Base-by-base conservation (phyloP, 225 moss, liverwort and hornwort genomes). In the Bryoerythrophyllum caledonicum region DNA sequence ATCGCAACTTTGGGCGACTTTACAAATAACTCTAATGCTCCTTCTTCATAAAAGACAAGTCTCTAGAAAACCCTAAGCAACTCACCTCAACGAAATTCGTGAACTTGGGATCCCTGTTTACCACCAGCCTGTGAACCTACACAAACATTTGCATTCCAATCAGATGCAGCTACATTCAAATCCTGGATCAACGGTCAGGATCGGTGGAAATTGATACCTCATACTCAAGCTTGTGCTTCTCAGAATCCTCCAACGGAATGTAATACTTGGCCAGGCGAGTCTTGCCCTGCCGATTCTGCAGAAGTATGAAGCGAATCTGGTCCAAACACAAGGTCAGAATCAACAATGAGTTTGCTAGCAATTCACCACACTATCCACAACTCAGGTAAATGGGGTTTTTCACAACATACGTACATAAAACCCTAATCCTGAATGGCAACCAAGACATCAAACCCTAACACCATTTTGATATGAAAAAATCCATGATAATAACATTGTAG, bases 21-120 rank as follows among this genome's bases (percentile, higher is more conserved):
- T 10, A 38, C 38, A 38, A 10, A 38, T 38, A 38, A 8, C 38
- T 16, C 46, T 16, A 46, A 57, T 24, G 57, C 23, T 52, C 51
- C 16, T 54, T 20, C 53, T 54, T 9, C 10, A 54, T 23, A 54
- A 10, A 71, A 24, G 17, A 43, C 5, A 57, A n/a, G 12, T 21
- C 41, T 24, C 11, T 20, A 15, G 46, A 13, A 4, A 38, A 24
- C 9, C 6, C 48, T 41, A 44, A 41, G 20, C 54, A 15, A 38
- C 74, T 74, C 34, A 93, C 92, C 89, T 93, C 92, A 52, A 93
- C 90, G 78, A 90, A 90, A 76, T 93, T 93, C 24, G 90, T 93
- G 70, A 90, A 93, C 83, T 93, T 93, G 8, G 90, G 90, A 73
- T 93, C 92, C 79, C 89, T 93, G 74, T 90, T 90, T 53, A 93